phyloP scores from a whole-genome alignment of 495 filamentous ascomycete genomes.

The Neurospora sp. region DNA sequence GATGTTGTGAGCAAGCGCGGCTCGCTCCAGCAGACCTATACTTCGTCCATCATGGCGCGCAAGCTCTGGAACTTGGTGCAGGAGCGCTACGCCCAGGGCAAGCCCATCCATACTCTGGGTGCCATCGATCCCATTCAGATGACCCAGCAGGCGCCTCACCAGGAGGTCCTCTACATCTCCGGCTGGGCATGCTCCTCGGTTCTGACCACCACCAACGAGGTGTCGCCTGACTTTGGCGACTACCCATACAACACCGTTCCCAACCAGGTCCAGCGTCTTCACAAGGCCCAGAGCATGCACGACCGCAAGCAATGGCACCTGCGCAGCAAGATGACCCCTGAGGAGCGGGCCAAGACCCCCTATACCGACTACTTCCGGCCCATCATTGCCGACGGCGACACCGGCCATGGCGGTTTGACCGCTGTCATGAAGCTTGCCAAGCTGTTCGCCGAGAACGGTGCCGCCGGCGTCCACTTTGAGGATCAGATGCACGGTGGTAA shows the following conservation, averaged over 20 bases:
- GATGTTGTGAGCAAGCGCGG: conserved; percentile 92
- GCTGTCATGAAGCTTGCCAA: conserved; percentile 95
- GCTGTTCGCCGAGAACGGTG: conserved; percentile 96
- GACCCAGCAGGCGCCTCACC: conserved; percentile 94
- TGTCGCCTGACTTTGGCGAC: conserved; percentile 93
- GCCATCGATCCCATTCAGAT: conserved; percentile 98
- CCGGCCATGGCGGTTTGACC: conserved; percentile 82
- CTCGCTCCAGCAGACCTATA: conserved; percentile 74
- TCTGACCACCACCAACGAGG: conserved; percentile 89
- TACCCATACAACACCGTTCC: conserved; percentile 99
- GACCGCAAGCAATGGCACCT: conserved; percentile 91
- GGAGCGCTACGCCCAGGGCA: conserved; percentile 58
- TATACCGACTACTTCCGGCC: conserved; percentile 89
- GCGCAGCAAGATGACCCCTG: conserved; percentile 62
- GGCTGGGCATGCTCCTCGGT: conserved; percentile 96
- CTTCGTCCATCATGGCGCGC: conserved; percentile 83
- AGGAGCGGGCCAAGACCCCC: conserved; percentile 60
- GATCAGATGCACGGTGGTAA: conserved; percentile 97
- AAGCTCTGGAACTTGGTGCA: conserved; percentile 87
- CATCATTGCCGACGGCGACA: conserved; percentile 96
- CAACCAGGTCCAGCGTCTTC: conserved; percentile 90
- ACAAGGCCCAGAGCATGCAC: conserved; percentile 94
- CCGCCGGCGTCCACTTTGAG: conserved; percentile 93
- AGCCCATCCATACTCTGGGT: conserved; percentile 93
- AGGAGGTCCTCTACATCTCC: conserved; percentile 91